These are phyloP conservation scores for Mrakia blollopis DNA, from an alignment of 768 basidiomycete species.

Conservation along the genomic window DNA sequence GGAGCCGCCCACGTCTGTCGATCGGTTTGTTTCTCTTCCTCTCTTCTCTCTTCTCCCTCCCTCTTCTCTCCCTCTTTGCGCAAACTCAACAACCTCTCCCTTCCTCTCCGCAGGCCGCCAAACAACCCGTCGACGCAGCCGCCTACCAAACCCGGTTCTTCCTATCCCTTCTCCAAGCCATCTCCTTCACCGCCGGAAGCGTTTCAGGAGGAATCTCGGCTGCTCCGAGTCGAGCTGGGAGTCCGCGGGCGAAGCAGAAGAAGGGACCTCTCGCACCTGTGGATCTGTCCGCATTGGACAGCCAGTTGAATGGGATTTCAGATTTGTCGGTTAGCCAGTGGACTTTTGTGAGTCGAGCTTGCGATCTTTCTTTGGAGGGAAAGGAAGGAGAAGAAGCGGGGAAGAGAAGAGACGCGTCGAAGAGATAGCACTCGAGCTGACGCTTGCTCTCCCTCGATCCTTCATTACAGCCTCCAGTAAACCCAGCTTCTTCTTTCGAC, in stretches of 20 bases:
- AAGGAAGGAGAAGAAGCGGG: too few relatives aligned
- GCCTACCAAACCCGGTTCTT: constrained; percentile 9
- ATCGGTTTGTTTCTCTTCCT: background rate
- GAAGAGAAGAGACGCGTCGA: background rate
- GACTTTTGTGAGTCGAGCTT: background rate
- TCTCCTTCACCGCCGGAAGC: background rate
- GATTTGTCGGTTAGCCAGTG: background rate
- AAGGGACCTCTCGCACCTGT: background rate
- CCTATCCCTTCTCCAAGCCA: constrained; percentile 8
- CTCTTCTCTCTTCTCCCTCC: background rate
- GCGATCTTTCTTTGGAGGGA: too few relatives aligned
- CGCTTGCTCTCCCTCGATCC: background rate
- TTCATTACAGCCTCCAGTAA: background rate
- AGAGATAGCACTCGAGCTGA: background rate
- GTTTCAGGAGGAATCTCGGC: background rate
- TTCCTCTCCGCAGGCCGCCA: background rate
- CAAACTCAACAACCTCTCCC: background rate
- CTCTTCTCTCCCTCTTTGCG: background rate
- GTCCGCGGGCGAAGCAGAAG: background rate
- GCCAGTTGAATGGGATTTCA: background rate
- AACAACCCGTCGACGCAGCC: constrained; percentile 9
- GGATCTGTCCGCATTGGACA: background rate
- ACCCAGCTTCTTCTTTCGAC: background rate
- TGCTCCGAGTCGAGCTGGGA: background rate
- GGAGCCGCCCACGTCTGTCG: background rate